phyloP scores from a whole-genome alignment of 2,329 filamentous ascomycete genomes.

The Grosmannia penicillata region DNA sequence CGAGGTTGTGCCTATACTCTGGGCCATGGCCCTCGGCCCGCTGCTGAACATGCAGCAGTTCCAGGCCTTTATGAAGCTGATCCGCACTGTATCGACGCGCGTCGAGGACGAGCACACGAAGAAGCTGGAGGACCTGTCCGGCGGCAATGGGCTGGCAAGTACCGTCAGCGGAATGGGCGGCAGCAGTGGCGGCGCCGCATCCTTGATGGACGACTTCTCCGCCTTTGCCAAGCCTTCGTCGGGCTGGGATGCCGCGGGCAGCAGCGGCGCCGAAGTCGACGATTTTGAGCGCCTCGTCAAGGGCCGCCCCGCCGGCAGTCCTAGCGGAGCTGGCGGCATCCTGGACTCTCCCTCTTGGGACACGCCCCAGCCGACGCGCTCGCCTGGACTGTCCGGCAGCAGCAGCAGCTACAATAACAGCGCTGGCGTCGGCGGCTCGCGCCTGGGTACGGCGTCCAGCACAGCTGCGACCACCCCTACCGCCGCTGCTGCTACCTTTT shows the following conservation, averaged over 20 bases:
- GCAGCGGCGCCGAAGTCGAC: constrained; percentile 32
- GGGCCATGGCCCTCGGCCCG: constrained; percentile 83
- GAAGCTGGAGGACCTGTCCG: constrained; percentile 66
- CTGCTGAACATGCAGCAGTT: constrained; percentile 81
- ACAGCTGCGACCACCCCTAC: constrained; percentile 16
- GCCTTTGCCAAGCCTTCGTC: constrained; percentile 43
- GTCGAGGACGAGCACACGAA: constrained; percentile 81
- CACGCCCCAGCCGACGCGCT: background rate
- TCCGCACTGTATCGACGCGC: constrained; percentile 61
- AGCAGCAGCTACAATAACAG: too few species aligned
- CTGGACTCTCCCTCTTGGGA: constrained; percentile 9
- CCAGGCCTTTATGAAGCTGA: constrained; percentile 75
- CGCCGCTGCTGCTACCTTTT: constrained; percentile 30
- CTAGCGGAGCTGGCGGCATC: background rate
- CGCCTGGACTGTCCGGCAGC: background rate
- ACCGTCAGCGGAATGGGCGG: constrained; percentile 28
- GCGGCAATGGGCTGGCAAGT: background rate
- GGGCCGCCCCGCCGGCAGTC: constrained; percentile 30
- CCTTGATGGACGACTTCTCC: constrained; percentile 50
- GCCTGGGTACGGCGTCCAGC: constrained; percentile 11
- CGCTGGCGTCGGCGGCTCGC: background rate
- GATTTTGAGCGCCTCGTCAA: constrained; percentile 88
- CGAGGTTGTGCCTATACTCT: constrained; percentile 78
- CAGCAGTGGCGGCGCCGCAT: constrained; percentile 25
- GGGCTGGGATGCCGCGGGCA: constrained; percentile 27